These are phyloP conservation scores for Dothistroma pini DNA, from an alignment of 2,329 filamentous ascomycete genomes.

Conservation along the genomic window DNA sequence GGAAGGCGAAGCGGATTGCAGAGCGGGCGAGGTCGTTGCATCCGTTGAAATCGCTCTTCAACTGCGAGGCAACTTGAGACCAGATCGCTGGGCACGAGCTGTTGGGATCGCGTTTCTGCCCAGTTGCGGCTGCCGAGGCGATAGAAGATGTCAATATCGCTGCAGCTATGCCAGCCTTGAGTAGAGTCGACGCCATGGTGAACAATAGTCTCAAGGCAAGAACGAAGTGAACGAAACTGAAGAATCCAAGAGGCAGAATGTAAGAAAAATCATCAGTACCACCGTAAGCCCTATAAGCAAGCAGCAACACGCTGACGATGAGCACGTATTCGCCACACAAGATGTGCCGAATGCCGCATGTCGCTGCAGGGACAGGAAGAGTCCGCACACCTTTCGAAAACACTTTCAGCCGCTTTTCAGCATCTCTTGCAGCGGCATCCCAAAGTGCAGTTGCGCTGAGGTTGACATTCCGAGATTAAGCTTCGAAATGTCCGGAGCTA, in stretches of 20 bases:
- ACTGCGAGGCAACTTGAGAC: constrained; percentile 11
- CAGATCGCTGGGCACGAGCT: constrained; percentile 16
- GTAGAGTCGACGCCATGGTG: neutral
- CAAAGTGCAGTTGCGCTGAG: neutral
- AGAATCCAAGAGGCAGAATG: neutral
- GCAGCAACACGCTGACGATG: neutral
- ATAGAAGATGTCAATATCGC: neutral
- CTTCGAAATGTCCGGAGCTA: neutral
- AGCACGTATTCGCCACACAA: neutral
- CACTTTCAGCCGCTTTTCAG: neutral
- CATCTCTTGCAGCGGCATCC: neutral
- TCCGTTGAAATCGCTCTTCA: constrained; percentile 11
- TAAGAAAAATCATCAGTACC: no score
- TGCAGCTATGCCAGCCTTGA: neutral
- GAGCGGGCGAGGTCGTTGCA: constrained; percentile 12
- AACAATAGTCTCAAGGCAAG: neutral
- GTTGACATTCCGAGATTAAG: neutral
- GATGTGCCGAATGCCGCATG: neutral
- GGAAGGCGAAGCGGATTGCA: constrained; percentile 35
- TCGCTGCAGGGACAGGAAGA: neutral
- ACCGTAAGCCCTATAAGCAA: no score
- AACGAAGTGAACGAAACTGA: neutral
- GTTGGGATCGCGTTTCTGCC: neutral
- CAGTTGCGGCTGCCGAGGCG: neutral
- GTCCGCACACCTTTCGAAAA: neutral